Percentiles rank a stretch among this genome's conserved stretches.
phyloP scores from a whole-genome alignment of 768 basidiomycete species.

The Pilatotrama ljubarskyi region DNA sequence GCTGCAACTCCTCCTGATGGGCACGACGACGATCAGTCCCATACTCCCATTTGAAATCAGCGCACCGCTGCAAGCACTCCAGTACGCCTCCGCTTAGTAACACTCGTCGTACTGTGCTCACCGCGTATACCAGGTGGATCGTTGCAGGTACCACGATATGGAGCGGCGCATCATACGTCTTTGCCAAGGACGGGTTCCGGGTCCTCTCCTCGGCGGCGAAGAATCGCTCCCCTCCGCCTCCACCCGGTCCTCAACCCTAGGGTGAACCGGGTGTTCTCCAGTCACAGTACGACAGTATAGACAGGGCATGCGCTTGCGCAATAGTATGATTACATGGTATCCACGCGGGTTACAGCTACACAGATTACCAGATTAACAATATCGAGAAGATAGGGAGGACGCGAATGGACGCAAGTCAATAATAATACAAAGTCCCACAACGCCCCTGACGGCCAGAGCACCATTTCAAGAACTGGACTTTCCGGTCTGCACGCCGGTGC shows the following conservation, averaged over 20 bases:
- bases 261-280: neutral
- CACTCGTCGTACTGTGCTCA: neutral
- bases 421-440: constrained; percentile 4
- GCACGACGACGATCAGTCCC: constrained; percentile 81
- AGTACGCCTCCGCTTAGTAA: constrained; percentile 51
- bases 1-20: constrained; percentile 91
- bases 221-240: constrained; percentile 11
- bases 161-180: constrained; percentile 85
- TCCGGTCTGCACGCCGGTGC: neutral
- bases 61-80: constrained; percentile 60
- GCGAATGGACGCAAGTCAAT: neutral
- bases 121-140: constrained; percentile 56
- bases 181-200: constrained; percentile 72
- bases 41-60: constrained; percentile 63
- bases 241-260: neutral
- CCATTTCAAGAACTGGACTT: neutral
- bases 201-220: constrained; percentile 35
- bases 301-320: neutral
- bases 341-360: constrained; percentile 12
- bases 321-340: constrained; percentile 8
- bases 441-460: neutral
- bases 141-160: constrained; percentile 91
- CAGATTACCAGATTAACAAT: constrained; percentile 7
- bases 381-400: neutral
- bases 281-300: neutral